Evolutionary conservation across 768 basidiomycete genomes (phyloP).

Genomic region (Terana coerulea): DNA sequence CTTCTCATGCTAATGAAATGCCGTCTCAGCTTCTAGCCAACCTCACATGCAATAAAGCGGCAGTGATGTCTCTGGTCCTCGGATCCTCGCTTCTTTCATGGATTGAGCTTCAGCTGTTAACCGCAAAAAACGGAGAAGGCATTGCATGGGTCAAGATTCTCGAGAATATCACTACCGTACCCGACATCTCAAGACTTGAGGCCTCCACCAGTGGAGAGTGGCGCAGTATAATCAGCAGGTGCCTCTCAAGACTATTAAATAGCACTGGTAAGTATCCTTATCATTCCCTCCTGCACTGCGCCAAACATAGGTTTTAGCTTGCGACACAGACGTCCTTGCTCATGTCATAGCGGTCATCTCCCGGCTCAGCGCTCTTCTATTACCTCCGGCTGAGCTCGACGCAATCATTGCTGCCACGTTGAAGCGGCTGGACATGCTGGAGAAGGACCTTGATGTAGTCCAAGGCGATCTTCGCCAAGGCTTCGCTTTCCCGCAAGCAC

Average conservation of each 20-base stretch:
- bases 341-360: constrained; percentile 1
- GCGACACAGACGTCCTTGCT: constrained; percentile 1
- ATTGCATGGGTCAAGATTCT: constrained; percentile 64
- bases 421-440: neutral
- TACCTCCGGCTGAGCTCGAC: neutral
- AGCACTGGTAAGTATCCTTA: constrained; percentile 19
- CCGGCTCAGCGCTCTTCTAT: constrained; percentile 1
- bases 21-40: constrained; percentile 62
- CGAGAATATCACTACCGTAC: constrained; percentile 55
- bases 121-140: constrained; percentile 32
- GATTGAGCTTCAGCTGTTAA: constrained; percentile 71
- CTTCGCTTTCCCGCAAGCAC: neutral
- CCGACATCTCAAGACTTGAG: constrained; percentile 49
- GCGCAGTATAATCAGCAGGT: constrained; percentile 52
- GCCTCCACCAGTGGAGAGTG: constrained; percentile 55
- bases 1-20: neutral
- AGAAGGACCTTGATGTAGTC: neutral
- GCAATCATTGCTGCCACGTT: neutral
- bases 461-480: neutral
- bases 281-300: neutral
- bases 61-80: constrained; percentile 65
- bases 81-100: constrained; percentile 73
- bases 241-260: constrained; percentile 41
- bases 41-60: constrained; percentile 65
- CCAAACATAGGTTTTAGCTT: neutral